Base-by-base conservation (phyloP, 495 filamentous ascomycete species). In the Geopyxis carbonaria region DNA sequence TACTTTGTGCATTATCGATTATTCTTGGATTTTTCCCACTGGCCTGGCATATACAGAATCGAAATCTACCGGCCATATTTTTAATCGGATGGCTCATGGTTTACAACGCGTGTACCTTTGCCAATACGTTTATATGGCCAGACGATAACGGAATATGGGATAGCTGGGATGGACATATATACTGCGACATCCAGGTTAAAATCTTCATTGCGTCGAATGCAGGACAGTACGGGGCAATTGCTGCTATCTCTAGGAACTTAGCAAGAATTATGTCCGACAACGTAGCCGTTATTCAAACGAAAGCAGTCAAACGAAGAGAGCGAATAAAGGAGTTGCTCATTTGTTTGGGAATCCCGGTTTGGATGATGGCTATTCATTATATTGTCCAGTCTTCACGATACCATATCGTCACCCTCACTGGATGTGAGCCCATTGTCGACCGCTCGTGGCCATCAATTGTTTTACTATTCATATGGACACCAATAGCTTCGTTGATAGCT, bases 171-270 rank as follows among this genome's bases (percentile, higher is more conserved):
- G 89, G 89, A 15, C 51, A 61, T 3, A 77, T 73, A 1, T 72
- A 85, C 43, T 97, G 89, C 53, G 89, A 97, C 58, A 54, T 94
- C 19, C 69, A 92, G 55, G 66, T 71, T 35, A 83, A 84, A 50
- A 34, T 85, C 25, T 59, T 75, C 41, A 66, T 76, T 34, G 75
- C 71, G 4, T 58, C 65, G 30, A 70, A 69, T 38, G 64, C 80
- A n/a, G 78, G 68, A 18, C 62, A 73, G 13, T 65, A 82, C n/a
- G 70, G 68, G 20, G 53, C 63, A 47, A 60, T 71, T 46, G 64
- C 65, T 3, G 70, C 73, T 41, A 78, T 93, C 45, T 77, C 91
- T 56, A 71, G 75, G n/a, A 68, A 68, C 31, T 67, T 97, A 7
- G 76, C 81, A 24, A 51, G 51, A 24, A 72, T 74, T 16, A 60